Base-by-base conservation (phyloP, 2,329 filamentous ascomycete species). In the Penicillium sclerotigenum region DNA sequence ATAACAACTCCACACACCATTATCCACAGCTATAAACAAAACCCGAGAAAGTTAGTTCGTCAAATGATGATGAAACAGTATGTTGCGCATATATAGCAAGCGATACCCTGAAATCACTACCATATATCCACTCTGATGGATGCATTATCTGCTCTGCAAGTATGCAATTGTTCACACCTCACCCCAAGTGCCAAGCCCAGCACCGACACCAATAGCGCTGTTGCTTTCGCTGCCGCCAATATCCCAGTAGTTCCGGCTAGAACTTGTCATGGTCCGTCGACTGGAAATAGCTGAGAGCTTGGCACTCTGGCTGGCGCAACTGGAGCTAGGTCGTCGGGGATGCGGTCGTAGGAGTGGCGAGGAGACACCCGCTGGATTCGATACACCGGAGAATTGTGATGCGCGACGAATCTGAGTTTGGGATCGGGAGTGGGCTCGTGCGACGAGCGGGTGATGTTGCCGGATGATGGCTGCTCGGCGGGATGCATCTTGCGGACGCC, bases 171-270 rank as follows among this genome's bases (percentile, higher is more conserved):
- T 45, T 68, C 57, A 88, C 26, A 88, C 83, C 75, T 93, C 90
- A 10, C 89, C 89, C 90, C 90, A 94, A 63, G 83, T 87, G 16
- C 89, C 89, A 80, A 89, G 83, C 1, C 86, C 87, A 37, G 82
- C 83, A 68, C 89, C 84, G 62, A 87, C 79, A 52, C 86, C 85
- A 71, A 89, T 84, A 59, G 87, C 79, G 61, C 87, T 89, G 4
- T 88, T 88, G 53, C 89, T 92, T 2, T 89, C 89, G 65, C 86
- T 91, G 6, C 86, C 89, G 26, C 90, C 90, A 62, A 96, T 84
- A 71, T 96, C 92, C 92, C 92, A 97, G 73, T 95, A 97, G 70
- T 96, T 90, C 51, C 91, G 79, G 43, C 87, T 90, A 42, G 89
- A 92, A 33, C 85, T 82, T 4, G 76, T 76, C 53, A 79, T 63